phyloP scores from a whole-genome alignment of 257 asterid genomes.

The Lithospermum erythrorhizon region DNA sequence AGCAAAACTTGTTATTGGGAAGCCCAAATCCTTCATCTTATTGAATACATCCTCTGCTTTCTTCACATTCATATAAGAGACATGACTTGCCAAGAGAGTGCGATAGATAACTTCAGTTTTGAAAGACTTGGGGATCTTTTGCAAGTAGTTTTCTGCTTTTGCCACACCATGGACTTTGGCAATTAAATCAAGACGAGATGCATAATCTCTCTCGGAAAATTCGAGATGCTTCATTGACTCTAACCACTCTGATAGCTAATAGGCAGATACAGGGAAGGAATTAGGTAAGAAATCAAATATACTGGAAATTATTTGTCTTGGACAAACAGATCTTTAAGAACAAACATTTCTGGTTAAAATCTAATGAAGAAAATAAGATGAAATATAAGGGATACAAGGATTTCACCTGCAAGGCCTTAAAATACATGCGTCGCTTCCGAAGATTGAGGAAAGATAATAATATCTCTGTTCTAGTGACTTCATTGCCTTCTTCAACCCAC shows the following conservation, averaged over 20 bases:
- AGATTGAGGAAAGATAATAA: conserved; percentile 28
- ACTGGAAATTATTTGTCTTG: background rate
- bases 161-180: conserved; percentile 49
- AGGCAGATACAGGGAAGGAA: conserved; percentile 10
- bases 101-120: conserved; percentile 51
- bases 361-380: too few species aligned
- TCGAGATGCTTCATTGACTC: conserved; percentile 31
- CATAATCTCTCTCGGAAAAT: conserved; percentile 36
- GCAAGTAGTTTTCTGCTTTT: conserved; percentile 46
- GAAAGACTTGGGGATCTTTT: conserved; percentile 44
- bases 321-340: background rate
- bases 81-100: conserved; percentile 55
- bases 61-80: conserved; percentile 18
- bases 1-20: conserved; percentile 37
- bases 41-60: conserved; percentile 58
- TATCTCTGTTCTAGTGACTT: conserved; percentile 33
- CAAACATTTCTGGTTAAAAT: too few species aligned
- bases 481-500: conserved; percentile 64
- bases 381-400: background rate
- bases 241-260: conserved; percentile 74
- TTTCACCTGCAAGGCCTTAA: conserved; percentile 67
- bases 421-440: conserved; percentile 40
- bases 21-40: conserved; percentile 47
- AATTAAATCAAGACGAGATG: conserved; percentile 55
- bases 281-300: background rate